phyloP scores from a whole-genome alignment of 352 stramenopile genomes.

The Phytophthora quininea region DNA sequence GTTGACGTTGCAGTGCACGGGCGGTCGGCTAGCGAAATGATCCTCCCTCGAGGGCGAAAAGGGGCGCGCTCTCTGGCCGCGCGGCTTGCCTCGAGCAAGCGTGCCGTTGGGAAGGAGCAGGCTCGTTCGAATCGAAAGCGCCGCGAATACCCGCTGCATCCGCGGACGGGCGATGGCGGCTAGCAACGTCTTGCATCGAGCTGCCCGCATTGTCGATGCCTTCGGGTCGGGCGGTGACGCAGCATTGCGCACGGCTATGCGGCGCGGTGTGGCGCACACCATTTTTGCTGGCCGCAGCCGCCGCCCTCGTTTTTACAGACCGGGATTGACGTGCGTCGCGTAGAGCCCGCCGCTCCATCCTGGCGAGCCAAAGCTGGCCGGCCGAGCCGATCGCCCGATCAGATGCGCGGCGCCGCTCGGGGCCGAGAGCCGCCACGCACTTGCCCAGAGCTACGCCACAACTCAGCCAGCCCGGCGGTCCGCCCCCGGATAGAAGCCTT shows the following conservation, averaged over 20 bases:
- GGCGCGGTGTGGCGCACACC: not conserved
- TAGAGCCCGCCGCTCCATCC: constrained; percentile 1
- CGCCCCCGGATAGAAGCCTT: not conserved
- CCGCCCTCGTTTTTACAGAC: constrained; percentile 3
- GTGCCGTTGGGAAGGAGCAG: too few species aligned
- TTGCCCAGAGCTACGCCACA: constrained; percentile 1
- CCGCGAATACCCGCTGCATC: too few species aligned
- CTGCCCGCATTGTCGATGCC: not conserved
- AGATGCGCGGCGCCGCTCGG: not conserved
- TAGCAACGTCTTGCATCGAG: not conserved
- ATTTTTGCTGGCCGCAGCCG: not conserved
- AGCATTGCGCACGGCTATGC: not conserved
- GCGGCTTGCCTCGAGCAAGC: too few species aligned
- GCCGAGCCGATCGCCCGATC: constrained; percentile 3
- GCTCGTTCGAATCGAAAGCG: too few species aligned
- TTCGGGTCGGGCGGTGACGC: too few species aligned
- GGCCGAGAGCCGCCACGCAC: not conserved
- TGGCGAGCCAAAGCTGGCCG: not conserved
- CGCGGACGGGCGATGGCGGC: too few species aligned
- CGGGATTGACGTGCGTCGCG: not conserved
- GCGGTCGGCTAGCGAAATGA: constrained; percentile 12
- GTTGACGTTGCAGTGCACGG: constrained; percentile 5
- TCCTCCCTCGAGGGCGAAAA: not conserved
- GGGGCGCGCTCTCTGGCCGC: not conserved
- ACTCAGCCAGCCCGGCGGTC: not conserved